Base-by-base conservation (phyloP, 192 early-diverging fungal genomes). In the Phycomyces nitens region DNA sequence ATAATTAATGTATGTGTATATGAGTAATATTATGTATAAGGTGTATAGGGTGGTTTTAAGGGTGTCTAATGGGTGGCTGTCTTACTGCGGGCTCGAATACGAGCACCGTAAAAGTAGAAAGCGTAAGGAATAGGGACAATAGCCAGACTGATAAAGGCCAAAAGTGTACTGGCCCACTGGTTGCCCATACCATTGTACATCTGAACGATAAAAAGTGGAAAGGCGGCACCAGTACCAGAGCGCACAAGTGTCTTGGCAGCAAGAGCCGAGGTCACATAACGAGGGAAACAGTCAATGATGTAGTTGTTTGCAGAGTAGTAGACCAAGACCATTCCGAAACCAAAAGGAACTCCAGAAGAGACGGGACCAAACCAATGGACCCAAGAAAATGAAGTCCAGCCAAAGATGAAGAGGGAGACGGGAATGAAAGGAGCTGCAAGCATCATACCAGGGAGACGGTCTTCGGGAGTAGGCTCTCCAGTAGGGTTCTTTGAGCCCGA, bases 361-460 rank as follows among this genome's bases (percentile, higher is more conserved):
- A 24, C 42, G 21, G 70, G 64, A 6, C 62, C 59, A 21, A 66
- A 66, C 70, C 64, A 66, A 22, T 71, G 70, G 14, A 41, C 51
- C 62, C 70, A 66, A 18, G 70, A 58, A n/a, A 60, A 71, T 1
- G 63, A 66, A 4, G 70, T 71, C 70, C 64, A 66, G 9, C 56
- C 70, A 56, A 71, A 71, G 21, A 65, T 66, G 26, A 71, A 71
- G 0, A 71, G 58, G 26, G 63, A 65, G 20, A 71, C 55, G n/a
- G 70, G 70, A 42, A 71, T 23, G 53, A 65, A 66, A 60, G 59
- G 58, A 27, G 70, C 64, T 15, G 44, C 70, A 29, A 60, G 27
- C 64, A 66, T 65, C 62, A 66, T 66, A 27, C 62, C 58, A 38
- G 58, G 64, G 14, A 71, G 53, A 56, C 70, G 70, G 54, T 65